Conservation (phyloP, 371 early-diverging fungal species). For the Funneliformis caledonium region DNA sequence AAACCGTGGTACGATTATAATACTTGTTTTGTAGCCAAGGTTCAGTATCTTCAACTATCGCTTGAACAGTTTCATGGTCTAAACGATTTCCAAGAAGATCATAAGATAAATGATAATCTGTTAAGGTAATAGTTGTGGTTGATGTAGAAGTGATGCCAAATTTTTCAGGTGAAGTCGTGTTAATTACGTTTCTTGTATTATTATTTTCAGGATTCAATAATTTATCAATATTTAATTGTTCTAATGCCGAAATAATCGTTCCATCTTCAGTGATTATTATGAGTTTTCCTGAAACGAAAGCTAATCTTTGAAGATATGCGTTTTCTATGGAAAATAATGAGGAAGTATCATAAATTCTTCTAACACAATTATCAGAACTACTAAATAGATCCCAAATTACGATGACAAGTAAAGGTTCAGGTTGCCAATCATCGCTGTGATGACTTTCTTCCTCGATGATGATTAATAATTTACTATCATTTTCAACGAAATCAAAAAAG, state of each 20-base stretch:
- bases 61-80: background rate
- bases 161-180: too few species aligned
- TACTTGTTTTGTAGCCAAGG: background rate
- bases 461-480: constrained; percentile 10
- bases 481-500: background rate
- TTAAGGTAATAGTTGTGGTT: background rate
- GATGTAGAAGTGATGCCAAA: too few species aligned
- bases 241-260: background rate
- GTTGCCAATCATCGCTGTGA: background rate
- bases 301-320: background rate
- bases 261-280: background rate
- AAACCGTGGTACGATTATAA: background rate
- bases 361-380: background rate
- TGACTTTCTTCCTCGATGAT: background rate
- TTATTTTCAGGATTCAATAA: background rate
- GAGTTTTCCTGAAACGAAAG: background rate
- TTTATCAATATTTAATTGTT: background rate
- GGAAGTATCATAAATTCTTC: background rate
- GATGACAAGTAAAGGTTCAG: background rate
- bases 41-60: background rate
- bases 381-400: constrained; percentile 30
- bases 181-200: background rate
- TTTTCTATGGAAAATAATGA: background rate
- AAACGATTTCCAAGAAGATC: background rate
- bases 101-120: background rate